Evolutionary conservation across 2,329 filamentous ascomycete species (phyloP).

Genomic region (Biscogniauxia mediterranea): DNA sequence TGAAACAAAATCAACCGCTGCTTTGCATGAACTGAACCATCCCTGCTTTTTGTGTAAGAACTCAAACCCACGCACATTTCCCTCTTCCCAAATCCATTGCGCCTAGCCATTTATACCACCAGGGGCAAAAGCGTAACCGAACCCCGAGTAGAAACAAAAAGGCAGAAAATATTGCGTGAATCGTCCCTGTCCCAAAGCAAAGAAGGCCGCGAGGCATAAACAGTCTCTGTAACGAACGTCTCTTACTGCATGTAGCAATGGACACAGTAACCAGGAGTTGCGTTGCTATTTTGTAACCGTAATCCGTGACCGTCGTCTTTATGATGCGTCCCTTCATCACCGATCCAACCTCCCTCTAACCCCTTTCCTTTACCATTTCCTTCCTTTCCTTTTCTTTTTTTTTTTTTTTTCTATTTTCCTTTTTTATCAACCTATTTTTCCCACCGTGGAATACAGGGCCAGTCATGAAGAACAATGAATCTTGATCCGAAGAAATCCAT

Average conservation of each 20-base stretch:
- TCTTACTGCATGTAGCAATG: conserved; percentile 13
- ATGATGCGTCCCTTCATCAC: conserved; percentile 12
- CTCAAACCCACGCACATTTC: background rate
- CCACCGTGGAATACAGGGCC: background rate
- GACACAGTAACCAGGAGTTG: background rate
- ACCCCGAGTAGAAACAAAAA: background rate
- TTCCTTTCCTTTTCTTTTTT: conserved; percentile 14
- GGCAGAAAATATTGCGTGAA: background rate
- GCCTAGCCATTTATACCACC: background rate
- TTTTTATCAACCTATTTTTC: background rate
- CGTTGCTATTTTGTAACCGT: background rate
- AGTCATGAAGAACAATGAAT: conserved; percentile 8
- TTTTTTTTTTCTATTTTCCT: conserved; percentile 18
- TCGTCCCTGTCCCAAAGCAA: conserved; percentile 10
- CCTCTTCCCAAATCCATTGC: background rate
- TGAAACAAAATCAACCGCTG: background rate
- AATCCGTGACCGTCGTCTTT: background rate
- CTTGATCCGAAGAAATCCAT: conserved; percentile 1
- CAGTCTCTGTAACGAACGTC: conserved; percentile 8
- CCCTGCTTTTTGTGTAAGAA: background rate
- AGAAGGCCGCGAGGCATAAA: conserved; percentile 16
- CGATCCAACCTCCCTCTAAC: background rate
- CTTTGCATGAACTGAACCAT: background rate
- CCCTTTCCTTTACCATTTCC: conserved; percentile 12
- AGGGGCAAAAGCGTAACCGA: background rate